Evolutionary conservation across 139 green algal genomes (phyloP).

Genomic region (Bryopsis sp.): DNA sequence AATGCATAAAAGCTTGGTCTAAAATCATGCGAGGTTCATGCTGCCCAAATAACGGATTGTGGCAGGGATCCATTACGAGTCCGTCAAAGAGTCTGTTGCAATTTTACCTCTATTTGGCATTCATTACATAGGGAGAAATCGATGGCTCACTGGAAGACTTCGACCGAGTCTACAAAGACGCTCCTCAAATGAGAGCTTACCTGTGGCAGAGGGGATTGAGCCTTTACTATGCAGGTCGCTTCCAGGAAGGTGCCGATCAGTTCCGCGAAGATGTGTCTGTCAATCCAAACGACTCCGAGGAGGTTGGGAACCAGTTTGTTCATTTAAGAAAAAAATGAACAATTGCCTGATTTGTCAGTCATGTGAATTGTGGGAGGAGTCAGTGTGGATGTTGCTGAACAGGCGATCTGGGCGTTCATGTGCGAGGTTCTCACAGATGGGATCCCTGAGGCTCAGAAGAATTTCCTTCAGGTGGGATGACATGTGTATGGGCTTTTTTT

Average conservation of each 20-base stretch:
- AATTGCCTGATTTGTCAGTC: neutral
- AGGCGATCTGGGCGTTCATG: conserved; percentile 71
- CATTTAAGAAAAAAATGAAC: neutral
- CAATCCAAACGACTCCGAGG: conserved; percentile 89
- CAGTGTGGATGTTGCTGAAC: neutral
- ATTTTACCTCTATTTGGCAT: neutral
- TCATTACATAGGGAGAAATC: conserved; percentile 33
- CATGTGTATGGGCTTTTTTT: neutral
- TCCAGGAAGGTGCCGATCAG: conserved; percentile 29
- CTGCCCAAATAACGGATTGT: neutral
- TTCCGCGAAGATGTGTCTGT: conserved; percentile 66
- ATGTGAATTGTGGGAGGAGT: neutral
- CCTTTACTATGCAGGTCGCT: conserved; percentile 63
- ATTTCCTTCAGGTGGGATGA: conserved; percentile 56
- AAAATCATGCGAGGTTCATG: neutral
- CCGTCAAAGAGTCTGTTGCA: neutral
- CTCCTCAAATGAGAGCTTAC: conserved; percentile 40
- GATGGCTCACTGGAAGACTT: conserved; percentile 49
- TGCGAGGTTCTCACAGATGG: conserved; percentile 62
- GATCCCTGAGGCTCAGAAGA: conserved; percentile 36
- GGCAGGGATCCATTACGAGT: neutral
- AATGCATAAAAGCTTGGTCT: neutral
- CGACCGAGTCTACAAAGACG: conserved; percentile 34
- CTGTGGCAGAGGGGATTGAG: conserved; percentile 65
- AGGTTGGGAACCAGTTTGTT: conserved; percentile 27